These are phyloP conservation scores for Barnettozyma hawaiiensis DNA, from an alignment of 1,139 yeast species.

Conservation along the genomic window DNA sequence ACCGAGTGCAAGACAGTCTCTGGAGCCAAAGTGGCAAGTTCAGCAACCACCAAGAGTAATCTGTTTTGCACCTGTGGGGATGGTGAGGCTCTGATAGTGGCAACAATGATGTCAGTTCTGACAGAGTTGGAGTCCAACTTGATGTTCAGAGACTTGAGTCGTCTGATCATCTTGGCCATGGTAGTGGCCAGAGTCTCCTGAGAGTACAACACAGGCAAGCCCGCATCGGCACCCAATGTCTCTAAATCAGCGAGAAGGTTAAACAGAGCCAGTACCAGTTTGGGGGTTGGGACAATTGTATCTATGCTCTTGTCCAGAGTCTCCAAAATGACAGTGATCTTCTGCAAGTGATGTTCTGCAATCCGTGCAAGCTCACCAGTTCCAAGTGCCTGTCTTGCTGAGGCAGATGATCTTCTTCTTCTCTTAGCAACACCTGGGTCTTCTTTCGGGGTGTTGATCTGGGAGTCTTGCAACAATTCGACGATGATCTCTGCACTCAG, in stretches of 20 bases:
- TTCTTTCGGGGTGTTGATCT: slow-evolving; percentile 35
- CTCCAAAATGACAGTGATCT: slow-evolving; percentile 75
- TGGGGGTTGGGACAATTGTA: slow-evolving; percentile 40
- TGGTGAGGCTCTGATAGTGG: slow-evolving; percentile 80
- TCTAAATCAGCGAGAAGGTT: slow-evolving; percentile 78
- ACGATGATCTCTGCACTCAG: slow-evolving; percentile 43
- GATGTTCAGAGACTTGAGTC: slow-evolving; percentile 36
- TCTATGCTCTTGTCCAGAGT: slow-evolving; percentile 50
- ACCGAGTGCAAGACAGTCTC: slow-evolving; percentile 91
- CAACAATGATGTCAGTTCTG: slow-evolving; percentile 85
- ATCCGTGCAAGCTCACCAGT: slow-evolving; percentile 56
- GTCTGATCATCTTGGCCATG: slow-evolving; percentile 64
- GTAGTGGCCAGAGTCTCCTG: slow-evolving; percentile 89
- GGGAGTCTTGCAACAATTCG: slow-evolving; percentile 44
- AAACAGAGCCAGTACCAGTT: slow-evolving; percentile 54
- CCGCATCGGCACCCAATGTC: slow-evolving; percentile 85
- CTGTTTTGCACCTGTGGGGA: slow-evolving; percentile 96
- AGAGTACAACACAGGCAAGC: slow-evolving; percentile 82
- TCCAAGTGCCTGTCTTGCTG: slow-evolving; percentile 70
- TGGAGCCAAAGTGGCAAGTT: slow-evolving; percentile 82
- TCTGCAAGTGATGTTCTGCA: slow-evolving; percentile 75
- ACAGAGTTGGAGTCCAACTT: slow-evolving; percentile 60
- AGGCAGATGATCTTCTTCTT: slow-evolving; percentile 73
- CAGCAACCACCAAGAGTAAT: slow-evolving; percentile 75
- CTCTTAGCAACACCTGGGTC: slow-evolving; percentile 49